Conservation (phyloP, 495 filamentous ascomycete species). For the Stereocaulon alpinum region DNA sequence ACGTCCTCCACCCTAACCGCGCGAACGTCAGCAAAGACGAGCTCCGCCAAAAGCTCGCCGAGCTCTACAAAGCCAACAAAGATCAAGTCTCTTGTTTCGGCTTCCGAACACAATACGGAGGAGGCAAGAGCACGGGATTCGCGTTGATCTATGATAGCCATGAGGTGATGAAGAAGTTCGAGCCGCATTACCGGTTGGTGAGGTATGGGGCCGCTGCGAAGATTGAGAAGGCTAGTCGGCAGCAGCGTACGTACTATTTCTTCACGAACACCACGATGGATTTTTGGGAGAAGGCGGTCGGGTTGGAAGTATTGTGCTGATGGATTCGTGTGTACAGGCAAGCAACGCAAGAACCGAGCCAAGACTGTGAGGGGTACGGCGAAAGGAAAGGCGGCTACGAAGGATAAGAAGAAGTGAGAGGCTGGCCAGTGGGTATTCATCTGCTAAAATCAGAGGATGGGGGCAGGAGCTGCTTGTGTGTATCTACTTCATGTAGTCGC, state of each 20-base stretch:
- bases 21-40: slow-evolving; percentile 98
- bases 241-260: slow-evolving; percentile 77
- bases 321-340: slow-evolving; percentile 52
- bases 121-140: slow-evolving; percentile 98
- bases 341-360: slow-evolving; percentile 99
- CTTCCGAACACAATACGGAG: slow-evolving; percentile 97
- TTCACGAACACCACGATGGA: background rate
- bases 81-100: slow-evolving; percentile 95
- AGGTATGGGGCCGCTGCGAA: slow-evolving; percentile 82
- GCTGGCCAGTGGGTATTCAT: slow-evolving; percentile 21
- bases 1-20: slow-evolving; percentile 98
- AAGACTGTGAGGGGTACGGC: slow-evolving; percentile 97
- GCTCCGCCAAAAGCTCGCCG: slow-evolving; percentile 86
- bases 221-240: slow-evolving; percentile 91
- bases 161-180: slow-evolving; percentile 99
- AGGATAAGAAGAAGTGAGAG: slow-evolving; percentile 57
- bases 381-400: slow-evolving; percentile 77
- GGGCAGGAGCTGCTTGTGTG: slow-evolving; percentile 5
- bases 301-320: background rate
- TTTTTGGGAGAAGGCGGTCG: background rate
- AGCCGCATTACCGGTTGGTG: slow-evolving; percentile 94
- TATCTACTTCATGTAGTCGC: slow-evolving; percentile 12
- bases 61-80: slow-evolving; percentile 95
- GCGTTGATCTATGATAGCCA: slow-evolving; percentile 94
- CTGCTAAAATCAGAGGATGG: slow-evolving; percentile 19